These are phyloP conservation scores for Candida michaelii DNA, from an alignment of 805 yeast genomes.

Conservation along the genomic window DNA sequence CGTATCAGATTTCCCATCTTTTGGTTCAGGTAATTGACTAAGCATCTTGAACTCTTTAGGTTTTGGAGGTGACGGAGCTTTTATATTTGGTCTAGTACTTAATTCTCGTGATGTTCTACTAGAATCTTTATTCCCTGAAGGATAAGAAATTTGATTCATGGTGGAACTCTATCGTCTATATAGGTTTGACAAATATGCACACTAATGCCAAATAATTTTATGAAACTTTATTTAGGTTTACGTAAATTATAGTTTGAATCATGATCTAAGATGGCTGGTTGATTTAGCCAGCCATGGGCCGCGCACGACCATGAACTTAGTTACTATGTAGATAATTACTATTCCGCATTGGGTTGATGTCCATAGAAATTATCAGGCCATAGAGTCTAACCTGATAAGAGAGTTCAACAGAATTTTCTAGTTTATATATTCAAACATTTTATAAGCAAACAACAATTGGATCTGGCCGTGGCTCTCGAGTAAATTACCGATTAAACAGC, in stretches of 20 bases:
- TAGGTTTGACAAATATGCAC: background rate
- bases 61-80: constrained; percentile 5
- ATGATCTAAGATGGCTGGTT: constrained; percentile 2
- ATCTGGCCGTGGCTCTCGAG: too few species aligned
- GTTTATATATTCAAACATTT: too few species aligned
- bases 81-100: background rate
- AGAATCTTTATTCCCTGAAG: background rate
- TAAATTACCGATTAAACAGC: too few species aligned
- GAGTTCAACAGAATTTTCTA: too few species aligned
- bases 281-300: background rate
- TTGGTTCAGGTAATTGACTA: background rate
- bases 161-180: background rate
- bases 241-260: background rate
- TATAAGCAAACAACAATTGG: too few species aligned
- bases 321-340: background rate
- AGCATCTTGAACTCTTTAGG: constrained; percentile 6
- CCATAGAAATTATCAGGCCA: too few species aligned
- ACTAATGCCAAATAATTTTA: background rate
- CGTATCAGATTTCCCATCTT: constrained; percentile 12
- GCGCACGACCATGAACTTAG: background rate
- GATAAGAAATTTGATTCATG: background rate
- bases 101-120: background rate
- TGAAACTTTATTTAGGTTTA: background rate
- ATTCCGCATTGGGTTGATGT: background rate
- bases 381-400: too few species aligned